Percentiles rank a stretch among this genome's conserved stretches.
Evolutionary conservation across 148 eudicot species (phyloP).

Genomic region (Arbutus unedo): DNA sequence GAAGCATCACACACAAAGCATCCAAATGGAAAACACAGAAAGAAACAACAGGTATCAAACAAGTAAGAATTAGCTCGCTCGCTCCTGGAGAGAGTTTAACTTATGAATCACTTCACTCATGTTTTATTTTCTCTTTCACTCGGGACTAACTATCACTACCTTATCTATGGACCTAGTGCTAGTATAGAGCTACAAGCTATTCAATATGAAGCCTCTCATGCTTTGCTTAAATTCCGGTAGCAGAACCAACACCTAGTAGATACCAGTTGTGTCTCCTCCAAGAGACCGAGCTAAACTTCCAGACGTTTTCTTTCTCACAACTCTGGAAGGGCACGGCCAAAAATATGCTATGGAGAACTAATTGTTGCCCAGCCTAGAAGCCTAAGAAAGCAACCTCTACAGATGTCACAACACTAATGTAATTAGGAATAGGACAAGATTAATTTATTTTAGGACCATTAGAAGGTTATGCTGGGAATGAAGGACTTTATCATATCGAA

Average conservation of each 20-base stretch:
- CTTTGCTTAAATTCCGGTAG: background rate
- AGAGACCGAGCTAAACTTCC: background rate
- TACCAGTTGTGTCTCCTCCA: background rate
- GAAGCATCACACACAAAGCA: background rate
- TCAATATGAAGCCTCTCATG: background rate
- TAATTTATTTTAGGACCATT: background rate
- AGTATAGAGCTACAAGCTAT: background rate
- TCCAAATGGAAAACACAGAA: background rate
- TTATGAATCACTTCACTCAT: background rate
- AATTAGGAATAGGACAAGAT: background rate
- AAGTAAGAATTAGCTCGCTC: background rate
- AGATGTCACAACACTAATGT: background rate
- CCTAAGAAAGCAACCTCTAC: constrained; percentile 2
- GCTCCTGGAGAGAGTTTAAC: background rate
- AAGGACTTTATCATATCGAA: background rate
- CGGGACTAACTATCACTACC: background rate
- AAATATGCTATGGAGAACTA: background rate
- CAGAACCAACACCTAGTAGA: background rate
- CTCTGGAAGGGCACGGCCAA: background rate
- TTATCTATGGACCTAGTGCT: background rate
- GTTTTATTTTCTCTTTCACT: background rate
- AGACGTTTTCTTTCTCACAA: background rate
- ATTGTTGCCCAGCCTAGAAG: background rate
- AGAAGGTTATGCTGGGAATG: background rate
- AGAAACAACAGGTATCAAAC: background rate